Evolutionary conservation across 139 green algal genomes (phyloP).

Genomic region (Haematococcus sp.): DNA sequence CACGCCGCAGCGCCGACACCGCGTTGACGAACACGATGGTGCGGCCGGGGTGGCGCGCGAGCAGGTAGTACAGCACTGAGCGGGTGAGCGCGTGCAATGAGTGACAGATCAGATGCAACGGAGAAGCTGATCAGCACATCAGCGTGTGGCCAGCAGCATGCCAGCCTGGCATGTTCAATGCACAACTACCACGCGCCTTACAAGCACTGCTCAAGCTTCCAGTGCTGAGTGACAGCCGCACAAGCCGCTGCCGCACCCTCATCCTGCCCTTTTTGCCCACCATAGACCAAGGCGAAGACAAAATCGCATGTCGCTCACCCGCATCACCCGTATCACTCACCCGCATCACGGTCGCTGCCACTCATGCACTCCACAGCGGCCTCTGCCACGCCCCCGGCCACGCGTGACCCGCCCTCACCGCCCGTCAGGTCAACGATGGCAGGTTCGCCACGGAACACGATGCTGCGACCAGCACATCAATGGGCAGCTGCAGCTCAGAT

Average conservation of each 20-base stretch:
- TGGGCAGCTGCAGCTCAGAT: neutral
- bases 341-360: conserved; percentile 4
- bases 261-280: too few species aligned
- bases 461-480: too few species aligned
- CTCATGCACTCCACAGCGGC: conserved; percentile 49
- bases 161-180: too few species aligned
- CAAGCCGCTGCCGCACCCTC: too few species aligned
- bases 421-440: conserved; percentile 80
- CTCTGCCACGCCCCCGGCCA: conserved; percentile 71
- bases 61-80: conserved; percentile 82
- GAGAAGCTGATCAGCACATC: neutral
- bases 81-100: neutral
- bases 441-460: conserved; percentile 32
- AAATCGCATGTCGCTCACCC: too few species aligned
- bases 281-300: too few species aligned
- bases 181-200: too few species aligned
- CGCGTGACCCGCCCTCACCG: conserved; percentile 9
- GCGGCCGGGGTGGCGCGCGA: conserved; percentile 74
- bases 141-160: neutral
- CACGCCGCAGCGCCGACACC: conserved; percentile 55
- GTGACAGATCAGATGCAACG: neutral
- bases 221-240: too few species aligned
- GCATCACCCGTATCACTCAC: neutral
- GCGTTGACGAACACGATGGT: conserved; percentile 95
- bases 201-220: too few species aligned